These are phyloP conservation scores for Macrophomina tecta DNA, from an alignment of 2,329 filamentous ascomycete genomes.

Conservation along the genomic window DNA sequence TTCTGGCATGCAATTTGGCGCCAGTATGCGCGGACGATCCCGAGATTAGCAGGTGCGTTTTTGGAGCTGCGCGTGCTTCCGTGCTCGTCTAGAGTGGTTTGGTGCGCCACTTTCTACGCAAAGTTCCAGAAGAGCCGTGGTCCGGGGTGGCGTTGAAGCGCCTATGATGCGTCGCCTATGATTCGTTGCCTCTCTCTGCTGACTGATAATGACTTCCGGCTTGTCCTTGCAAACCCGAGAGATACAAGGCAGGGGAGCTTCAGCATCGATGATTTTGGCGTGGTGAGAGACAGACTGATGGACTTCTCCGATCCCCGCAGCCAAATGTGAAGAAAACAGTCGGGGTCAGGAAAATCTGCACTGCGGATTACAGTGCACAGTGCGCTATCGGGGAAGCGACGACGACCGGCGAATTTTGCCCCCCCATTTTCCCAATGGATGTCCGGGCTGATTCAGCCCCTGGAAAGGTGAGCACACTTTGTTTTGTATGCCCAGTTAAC, in stretches of 20 bases:
- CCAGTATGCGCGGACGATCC: slow-evolving; percentile 20
- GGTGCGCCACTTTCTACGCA: slow-evolving; percentile 23
- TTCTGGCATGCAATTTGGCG: slow-evolving; percentile 23
- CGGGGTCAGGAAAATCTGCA: slow-evolving; percentile 7
- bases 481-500: slow-evolving; percentile 24
- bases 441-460: slow-evolving; percentile 18
- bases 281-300: not conserved
- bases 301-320: slow-evolving; percentile 16
- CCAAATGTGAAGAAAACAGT: slow-evolving; percentile 17
- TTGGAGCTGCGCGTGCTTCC: slow-evolving; percentile 24
- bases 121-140: slow-evolving; percentile 25
- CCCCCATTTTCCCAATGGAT: slow-evolving; percentile 16
- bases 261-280: slow-evolving; percentile 5
- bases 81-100: slow-evolving; percentile 21
- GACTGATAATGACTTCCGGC: slow-evolving; percentile 1
- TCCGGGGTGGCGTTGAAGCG: slow-evolving; percentile 16
- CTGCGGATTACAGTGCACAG: slow-evolving; percentile 19
- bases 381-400: slow-evolving; percentile 22
- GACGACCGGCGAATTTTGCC: slow-evolving; percentile 22
- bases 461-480: slow-evolving; percentile 24
- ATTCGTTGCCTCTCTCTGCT: slow-evolving; percentile 20
- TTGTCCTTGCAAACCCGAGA: not conserved
- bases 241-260: not conserved
- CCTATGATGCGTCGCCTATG: slow-evolving; percentile 5
- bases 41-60: slow-evolving; percentile 19